These are phyloP conservation scores for Phanerodontia chrysosporium DNA, from an alignment of 768 basidiomycete genomes.

Conservation along the genomic window DNA sequence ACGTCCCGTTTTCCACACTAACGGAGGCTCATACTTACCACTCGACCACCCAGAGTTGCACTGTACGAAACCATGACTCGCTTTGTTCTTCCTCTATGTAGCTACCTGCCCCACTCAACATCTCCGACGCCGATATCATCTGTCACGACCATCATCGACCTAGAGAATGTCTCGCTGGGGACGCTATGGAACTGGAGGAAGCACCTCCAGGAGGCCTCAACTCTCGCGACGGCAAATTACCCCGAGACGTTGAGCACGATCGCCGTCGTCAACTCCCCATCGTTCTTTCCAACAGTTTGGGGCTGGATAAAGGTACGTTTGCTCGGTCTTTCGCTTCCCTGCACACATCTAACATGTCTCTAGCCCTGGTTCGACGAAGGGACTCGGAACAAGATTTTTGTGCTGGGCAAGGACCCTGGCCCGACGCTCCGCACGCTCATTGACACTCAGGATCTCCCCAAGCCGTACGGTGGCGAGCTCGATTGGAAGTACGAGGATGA, in stretches of 20 bases:
- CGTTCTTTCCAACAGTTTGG: constrained; percentile 83
- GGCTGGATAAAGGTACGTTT: constrained; percentile 68
- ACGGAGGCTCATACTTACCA: not conserved
- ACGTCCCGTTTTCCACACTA: constrained; percentile 22
- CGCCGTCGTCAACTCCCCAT: constrained; percentile 73
- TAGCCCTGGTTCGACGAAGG: constrained; percentile 79
- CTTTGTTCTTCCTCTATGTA: constrained; percentile 63
- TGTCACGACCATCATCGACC: constrained; percentile 67
- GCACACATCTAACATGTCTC: not conserved
- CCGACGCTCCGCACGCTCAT: constrained; percentile 48
- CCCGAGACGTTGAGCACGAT: constrained; percentile 71
- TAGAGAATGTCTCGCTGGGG: constrained; percentile 55
- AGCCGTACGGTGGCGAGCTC: constrained; percentile 68
- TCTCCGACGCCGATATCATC: constrained; percentile 53
- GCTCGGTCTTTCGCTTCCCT: not conserved
- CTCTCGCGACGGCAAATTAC: constrained; percentile 74
- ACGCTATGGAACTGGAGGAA: constrained; percentile 66
- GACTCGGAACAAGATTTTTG: constrained; percentile 72
- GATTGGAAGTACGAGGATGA: constrained; percentile 68
- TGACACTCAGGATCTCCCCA: constrained; percentile 50
- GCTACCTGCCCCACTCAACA: constrained; percentile 49
- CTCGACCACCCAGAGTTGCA: constrained; percentile 42
- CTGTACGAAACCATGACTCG: constrained; percentile 65
- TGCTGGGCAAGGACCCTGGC: constrained; percentile 61
- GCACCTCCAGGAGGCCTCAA: constrained; percentile 73